phyloP scores from a whole-genome alignment of 108 stramenopile species.

The Stephanodiscus triporus region DNA sequence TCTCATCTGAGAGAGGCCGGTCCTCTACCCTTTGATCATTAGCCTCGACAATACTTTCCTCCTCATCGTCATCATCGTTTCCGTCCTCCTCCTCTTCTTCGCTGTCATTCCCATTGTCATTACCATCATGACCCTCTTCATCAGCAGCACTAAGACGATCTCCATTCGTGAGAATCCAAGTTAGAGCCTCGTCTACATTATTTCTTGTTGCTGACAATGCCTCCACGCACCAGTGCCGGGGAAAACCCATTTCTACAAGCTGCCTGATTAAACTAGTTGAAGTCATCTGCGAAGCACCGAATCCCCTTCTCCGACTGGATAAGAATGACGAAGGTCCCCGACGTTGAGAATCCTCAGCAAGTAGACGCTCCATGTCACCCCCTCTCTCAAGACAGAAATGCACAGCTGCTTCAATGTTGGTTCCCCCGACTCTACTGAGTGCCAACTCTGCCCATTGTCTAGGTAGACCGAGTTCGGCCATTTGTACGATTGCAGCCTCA shows the following conservation, averaged over 20 bases:
- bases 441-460: constrained; percentile 88
- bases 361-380: constrained; percentile 91
- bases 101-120: constrained; percentile 61
- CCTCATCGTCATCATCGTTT: constrained; percentile 10
- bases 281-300: constrained; percentile 35
- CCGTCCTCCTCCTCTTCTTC: constrained; percentile 61
- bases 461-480: constrained; percentile 88
- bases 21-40: not conserved
- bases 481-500: constrained; percentile 87
- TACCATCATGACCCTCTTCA: constrained; percentile 73
- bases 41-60: constrained; percentile 8
- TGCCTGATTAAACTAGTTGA: constrained; percentile 78
- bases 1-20: not conserved
- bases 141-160: constrained; percentile 82
- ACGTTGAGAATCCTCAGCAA: constrained; percentile 76
- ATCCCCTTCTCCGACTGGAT: constrained; percentile 53
- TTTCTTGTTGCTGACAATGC: constrained; percentile 90
- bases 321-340: constrained; percentile 43
- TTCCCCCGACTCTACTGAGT: constrained; percentile 82
- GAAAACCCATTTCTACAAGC: constrained; percentile 97
- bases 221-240: constrained; percentile 90
- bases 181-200: constrained; percentile 95
- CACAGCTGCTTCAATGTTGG: constrained; percentile 94
- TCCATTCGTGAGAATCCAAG: constrained; percentile 95
- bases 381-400: constrained; percentile 95